Evolutionary conservation across 164 flowering plant species (phyloP), one percentile per base, ranked within the genome.

Genomic region (Vitis labrusca): DNA sequence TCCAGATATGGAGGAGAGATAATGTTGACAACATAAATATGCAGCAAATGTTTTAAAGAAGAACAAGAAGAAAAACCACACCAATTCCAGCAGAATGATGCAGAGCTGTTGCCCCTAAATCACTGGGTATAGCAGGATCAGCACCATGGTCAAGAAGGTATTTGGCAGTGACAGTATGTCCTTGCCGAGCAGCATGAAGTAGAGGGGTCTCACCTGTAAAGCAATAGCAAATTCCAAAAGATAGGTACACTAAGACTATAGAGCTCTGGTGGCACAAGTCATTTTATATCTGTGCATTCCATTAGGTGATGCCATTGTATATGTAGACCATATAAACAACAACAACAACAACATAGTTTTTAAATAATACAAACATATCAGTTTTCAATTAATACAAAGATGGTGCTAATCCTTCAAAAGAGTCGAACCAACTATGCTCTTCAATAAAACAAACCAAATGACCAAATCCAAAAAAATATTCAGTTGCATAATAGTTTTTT

Each of bases 1-100:
- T 23, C 27, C 27, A 23, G 27, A 1, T 23, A 23, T 23, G 27
- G 27, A 23, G 27, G 27, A 23, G 27, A 23, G 27, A 23, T 23
- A 23, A 23, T 23, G 27, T 23, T 23, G 27, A 23, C 27, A 23
- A 23, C 27, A 23, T 1, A 23, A 23, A 2, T 23, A 23, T 23
- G 27, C 27, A 1, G 15, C 5, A 53, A 13, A n/a, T 53, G 56
- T 53, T 7, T 53, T 37, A 37, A 52, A 50, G 9, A 62, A 23
- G 49, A 51, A 23, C 56, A n/a, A 10, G 13, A 58, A 32, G 7
- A 56, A 54, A 10, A 17, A 55, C 17, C 71, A 58, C 50, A 94
- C 99, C 98, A 79, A 79, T 84, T 71, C 97, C 96, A 47, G 99
- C 94, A 60, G 95, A 71, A 86, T 95, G 98, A 76, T 95, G 99